Base-by-base conservation (phyloP, 1,139 yeast genomes). In the Candida smagusa region DNA sequence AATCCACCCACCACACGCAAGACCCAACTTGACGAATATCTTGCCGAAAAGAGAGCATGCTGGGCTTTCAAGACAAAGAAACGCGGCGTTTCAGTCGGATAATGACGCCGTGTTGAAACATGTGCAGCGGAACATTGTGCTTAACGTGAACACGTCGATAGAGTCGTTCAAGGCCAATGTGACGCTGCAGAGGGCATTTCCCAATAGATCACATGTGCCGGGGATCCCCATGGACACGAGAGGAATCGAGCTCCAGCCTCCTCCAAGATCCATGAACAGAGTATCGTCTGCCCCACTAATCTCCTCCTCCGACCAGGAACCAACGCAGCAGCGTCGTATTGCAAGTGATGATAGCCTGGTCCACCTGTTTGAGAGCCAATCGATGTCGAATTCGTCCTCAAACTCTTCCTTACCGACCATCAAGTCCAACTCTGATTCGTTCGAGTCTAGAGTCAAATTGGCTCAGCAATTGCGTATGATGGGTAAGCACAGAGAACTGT, bases 401-500 rank as follows among this genome's bases (percentile, higher is more conserved):
- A 9, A 4, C 22, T 28, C 22, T 3, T 28, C 12, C 27, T 11
- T 11, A 24, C 11, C 31, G 11, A 16, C 31, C 6, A 12, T 16
- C 22, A 28, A n/a, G 21, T 7, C 31, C 9, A 12, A 9, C 31
- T 6, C 22, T 5, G 30, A 7, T 12, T 19, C 19, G 31, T 30
- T 37, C 30, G 74, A 70, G 30, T 64, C 73, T 9, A 67, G 81
- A 40, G 74, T 78, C 0, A 57, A 69, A 9, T 53, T 70, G 34
- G 88, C 89, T 0, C 63, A 73, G 21, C 71, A 74, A 28, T 63
- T 79, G 30, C 68, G 86, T 40, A 71, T 72, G 31, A 59, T 69
- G 34, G 88, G 87, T 0, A 75, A 81, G 41, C 74, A 79, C 35
- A 69, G 82, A 28, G 92, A 83, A 48, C 82, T 88, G 5, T 76